Base-by-base conservation (phyloP, 805 yeast genomes). In the Schwanniomyces vanrijiae region DNA sequence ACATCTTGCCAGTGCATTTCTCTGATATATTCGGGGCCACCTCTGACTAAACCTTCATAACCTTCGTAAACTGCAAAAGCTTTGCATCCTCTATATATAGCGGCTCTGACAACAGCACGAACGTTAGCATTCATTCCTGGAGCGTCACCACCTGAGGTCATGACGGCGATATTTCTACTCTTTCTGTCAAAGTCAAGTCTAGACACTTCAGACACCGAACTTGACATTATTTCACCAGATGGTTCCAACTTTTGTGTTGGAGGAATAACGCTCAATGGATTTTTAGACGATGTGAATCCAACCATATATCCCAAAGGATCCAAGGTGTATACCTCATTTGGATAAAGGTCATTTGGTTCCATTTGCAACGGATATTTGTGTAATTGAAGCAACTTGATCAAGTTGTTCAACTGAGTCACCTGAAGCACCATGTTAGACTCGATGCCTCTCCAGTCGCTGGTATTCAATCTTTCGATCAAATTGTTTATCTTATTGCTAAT, bases 141-240 rank as follows among this genome's bases (percentile, higher is more conserved):
- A 44, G 98, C 88, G 65, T 94, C 99, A 69, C 99, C 99, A 58
- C 99, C 99, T 1, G 96, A 89, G 5, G 98, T 94, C 92, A 94
- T 90, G 43, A 94, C 94, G 4, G 96, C 99, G 53, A 94, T 88
- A 55, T 83, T 81, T 67, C 82, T 71, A 58, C 69, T 56, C 20
- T 43, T 54, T n/a, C 40, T 37, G 24, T 33, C 24, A 18, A 40
- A 49, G 40, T 54, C 51, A 26, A 33, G 38, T n/a, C 50, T 37
- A 20, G 65, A 60, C 5, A 54, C 56, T 21, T 52, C 56, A 14
- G 60, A 49, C 6, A 53, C 48, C 18, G 61, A 43, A 13, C 55
- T 37, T 6, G 57, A 43, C 40, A 43, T 42, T n/a, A 51, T 21
- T 2, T 47, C 56, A 25, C 48, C 47, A 21, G 53, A 50, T 11